Evolutionary conservation across 1,139 yeast species (phyloP).

Genomic region (Candida gigantensis): DNA sequence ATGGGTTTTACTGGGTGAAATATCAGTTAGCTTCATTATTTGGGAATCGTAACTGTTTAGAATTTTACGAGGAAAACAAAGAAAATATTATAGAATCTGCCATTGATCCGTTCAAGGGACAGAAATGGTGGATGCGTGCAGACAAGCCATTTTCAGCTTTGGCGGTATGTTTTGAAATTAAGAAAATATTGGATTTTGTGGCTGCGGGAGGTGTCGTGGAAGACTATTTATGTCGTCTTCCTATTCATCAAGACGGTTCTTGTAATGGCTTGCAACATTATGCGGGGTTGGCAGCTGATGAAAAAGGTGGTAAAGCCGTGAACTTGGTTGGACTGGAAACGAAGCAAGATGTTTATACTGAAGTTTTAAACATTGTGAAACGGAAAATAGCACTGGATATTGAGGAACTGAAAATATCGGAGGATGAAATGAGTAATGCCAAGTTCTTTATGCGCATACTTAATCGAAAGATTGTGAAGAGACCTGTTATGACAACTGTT

Average conservation of each 20-base stretch:
- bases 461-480: constrained; percentile 39
- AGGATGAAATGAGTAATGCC: constrained; percentile 13
- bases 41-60: constrained; percentile 33
- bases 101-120: constrained; percentile 24
- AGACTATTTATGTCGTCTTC: constrained; percentile 33
- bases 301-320: constrained; percentile 40
- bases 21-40: constrained; percentile 42
- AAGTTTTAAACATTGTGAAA: constrained; percentile 32
- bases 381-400: constrained; percentile 19
- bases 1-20: constrained; percentile 42
- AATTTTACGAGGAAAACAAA: constrained; percentile 28
- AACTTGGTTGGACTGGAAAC: constrained; percentile 28
- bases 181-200: constrained; percentile 19
- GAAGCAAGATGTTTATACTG: constrained; percentile 38
- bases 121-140: constrained; percentile 39
- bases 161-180: constrained; percentile 37
- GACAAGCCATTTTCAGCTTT: constrained; percentile 47
- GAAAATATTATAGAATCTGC: constrained; percentile 30
- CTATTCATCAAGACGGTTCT: constrained; percentile 49
- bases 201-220: constrained; percentile 20
- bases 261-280: constrained; percentile 53
- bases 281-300: constrained; percentile 44
- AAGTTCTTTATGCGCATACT: constrained; percentile 22
- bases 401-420: constrained; percentile 1
- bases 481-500: constrained; percentile 51